These are phyloP conservation scores for Trifolium dubium DNA, from an alignment of 306 rosid genomes.

Conservation along the genomic window DNA sequence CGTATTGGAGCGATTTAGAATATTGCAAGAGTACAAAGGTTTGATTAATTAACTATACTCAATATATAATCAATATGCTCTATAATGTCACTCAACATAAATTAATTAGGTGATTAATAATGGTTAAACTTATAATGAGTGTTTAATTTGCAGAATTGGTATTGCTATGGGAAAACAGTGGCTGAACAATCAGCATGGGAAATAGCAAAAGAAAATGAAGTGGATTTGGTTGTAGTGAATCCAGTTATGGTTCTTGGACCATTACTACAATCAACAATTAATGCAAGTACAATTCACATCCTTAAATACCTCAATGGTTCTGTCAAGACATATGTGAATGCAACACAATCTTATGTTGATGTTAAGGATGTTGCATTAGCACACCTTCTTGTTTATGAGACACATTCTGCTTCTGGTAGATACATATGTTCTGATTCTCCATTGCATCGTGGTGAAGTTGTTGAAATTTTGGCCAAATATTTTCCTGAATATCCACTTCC, in stretches of 20 bases:
- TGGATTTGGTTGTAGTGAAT: conserved; percentile 78
- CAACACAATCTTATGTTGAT: conserved; percentile 73
- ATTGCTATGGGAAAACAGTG: conserved; percentile 86
- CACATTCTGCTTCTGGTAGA: conserved; percentile 75
- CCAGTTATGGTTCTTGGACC: conserved; percentile 88
- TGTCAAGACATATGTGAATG: conserved; percentile 80
- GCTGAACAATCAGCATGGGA: conserved; percentile 87
- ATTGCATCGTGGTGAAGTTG: conserved; percentile 82
- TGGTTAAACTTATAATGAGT: too few species aligned
- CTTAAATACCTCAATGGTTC: conserved; percentile 82
- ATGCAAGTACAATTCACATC: conserved; percentile 78
- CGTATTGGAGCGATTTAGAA: conserved; percentile 88
- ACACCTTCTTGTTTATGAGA: conserved; percentile 72
- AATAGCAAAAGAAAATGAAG: conserved; percentile 62
- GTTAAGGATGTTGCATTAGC: conserved; percentile 85
- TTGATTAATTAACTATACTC: neutral
- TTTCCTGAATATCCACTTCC: conserved; percentile 87
- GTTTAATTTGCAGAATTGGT: conserved; percentile 69
- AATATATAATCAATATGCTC: neutral
- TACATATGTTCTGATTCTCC: conserved; percentile 76
- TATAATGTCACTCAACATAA: neutral
- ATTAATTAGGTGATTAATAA: neutral
- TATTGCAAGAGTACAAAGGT: conserved; percentile 91
- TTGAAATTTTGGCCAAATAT: conserved; percentile 67
- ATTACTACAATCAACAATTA: conserved; percentile 67